Conservation (phyloP, 2,329 filamentous ascomycete genomes). For the Hymenotorrendiella dingleyae region DNA sequence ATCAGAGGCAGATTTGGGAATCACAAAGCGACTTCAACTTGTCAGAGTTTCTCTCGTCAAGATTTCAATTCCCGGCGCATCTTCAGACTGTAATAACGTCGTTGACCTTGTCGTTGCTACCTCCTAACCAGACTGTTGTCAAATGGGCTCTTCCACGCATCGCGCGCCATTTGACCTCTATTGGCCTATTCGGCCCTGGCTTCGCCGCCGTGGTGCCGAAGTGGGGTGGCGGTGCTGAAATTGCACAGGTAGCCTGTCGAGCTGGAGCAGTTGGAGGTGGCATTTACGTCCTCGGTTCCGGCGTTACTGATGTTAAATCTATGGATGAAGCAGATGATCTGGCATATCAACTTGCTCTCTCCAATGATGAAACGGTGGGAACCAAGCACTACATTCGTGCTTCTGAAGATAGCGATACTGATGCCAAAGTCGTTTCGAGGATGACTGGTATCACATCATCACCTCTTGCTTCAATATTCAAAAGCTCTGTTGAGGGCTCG, state of each 20-base stretch:
- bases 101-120: slow-evolving; percentile 66
- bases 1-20: slow-evolving; percentile 54
- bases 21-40: slow-evolving; percentile 49
- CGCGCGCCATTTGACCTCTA: slow-evolving; percentile 74
- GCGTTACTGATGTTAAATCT: slow-evolving; percentile 42
- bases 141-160: slow-evolving; percentile 65
- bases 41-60: slow-evolving; percentile 49
- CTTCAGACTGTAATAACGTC: slow-evolving; percentile 62
- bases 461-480: slow-evolving; percentile 61
- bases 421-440: slow-evolving; percentile 42
- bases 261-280: slow-evolving; percentile 86
- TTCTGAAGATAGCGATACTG: slow-evolving; percentile 9
- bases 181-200: slow-evolving; percentile 80
- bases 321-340: slow-evolving; percentile 20
- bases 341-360: slow-evolving; percentile 43
- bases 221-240: slow-evolving; percentile 85
- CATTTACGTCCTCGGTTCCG: slow-evolving; percentile 78
- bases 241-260: slow-evolving; percentile 86
- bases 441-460: slow-evolving; percentile 66
- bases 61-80: slow-evolving; percentile 62
- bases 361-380: slow-evolving; percentile 51
- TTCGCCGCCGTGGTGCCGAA: slow-evolving; percentile 89
- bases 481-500: slow-evolving; percentile 64
- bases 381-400: slow-evolving; percentile 48
- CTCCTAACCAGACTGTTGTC: slow-evolving; percentile 48